Evolutionary conservation across 805 yeast genomes (phyloP).

Genomic region (Starmerella lactis-condensi): DNA sequence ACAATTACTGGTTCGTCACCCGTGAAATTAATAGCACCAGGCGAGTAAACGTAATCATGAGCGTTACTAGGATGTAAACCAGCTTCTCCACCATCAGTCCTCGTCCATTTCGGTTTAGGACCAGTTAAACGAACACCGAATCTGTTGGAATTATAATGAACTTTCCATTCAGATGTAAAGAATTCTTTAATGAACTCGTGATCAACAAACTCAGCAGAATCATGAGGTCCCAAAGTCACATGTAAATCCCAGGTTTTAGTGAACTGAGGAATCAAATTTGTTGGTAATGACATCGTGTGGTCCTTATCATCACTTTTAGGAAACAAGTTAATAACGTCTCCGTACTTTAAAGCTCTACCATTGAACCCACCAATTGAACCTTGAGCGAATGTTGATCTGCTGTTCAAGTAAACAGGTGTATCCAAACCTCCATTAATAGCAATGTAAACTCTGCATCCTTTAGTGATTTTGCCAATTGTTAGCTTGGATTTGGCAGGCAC

Average conservation of each 20-base stretch:
- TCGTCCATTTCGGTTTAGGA: conserved; percentile 94
- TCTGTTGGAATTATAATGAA: conserved; percentile 91
- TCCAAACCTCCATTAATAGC: conserved; percentile 88
- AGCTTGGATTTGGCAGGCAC: conserved; percentile 61
- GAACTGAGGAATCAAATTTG: conserved; percentile 36
- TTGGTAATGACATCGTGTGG: conserved; percentile 28
- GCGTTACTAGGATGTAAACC: conserved; percentile 98
- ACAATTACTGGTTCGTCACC: conserved; percentile 97
- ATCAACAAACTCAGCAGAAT: conserved; percentile 86
- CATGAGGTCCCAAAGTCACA: conserved; percentile 95
- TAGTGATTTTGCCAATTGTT: conserved; percentile 56
- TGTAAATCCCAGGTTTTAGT: conserved; percentile 61
- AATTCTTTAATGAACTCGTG: conserved; percentile 57
- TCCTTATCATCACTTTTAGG: background rate
- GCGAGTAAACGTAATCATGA: conserved; percentile 88
- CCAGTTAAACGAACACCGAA: conserved; percentile 90
- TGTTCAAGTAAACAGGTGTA: conserved; percentile 82
- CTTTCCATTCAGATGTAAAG: conserved; percentile 69
- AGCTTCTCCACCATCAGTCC: conserved; percentile 92
- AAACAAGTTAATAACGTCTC: conserved; percentile 79
- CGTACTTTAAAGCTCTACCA: conserved; percentile 78
- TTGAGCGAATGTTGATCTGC: conserved; percentile 89
- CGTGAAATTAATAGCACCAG: conserved; percentile 93
- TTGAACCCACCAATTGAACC: conserved; percentile 85
- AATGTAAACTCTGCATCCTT: conserved; percentile 79